These are phyloP conservation scores for Penicillium palitans DNA, from an alignment of 2,329 filamentous ascomycete species.

Conservation along the genomic window DNA sequence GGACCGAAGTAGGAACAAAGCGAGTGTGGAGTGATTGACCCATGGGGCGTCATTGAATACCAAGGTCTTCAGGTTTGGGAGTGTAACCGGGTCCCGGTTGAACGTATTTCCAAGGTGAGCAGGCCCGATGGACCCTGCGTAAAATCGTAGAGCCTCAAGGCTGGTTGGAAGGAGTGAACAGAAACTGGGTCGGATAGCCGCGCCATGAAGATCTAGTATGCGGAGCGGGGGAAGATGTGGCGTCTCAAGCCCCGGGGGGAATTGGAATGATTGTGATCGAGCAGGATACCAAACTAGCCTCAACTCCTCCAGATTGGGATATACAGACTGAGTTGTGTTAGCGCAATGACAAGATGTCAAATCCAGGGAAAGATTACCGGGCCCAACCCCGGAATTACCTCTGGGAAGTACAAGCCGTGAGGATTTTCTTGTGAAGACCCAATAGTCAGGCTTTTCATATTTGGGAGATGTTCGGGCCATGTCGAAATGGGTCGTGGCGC, in stretches of 20 bases:
- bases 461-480: slow-evolving; percentile 31
- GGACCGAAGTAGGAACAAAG: slow-evolving; percentile 19
- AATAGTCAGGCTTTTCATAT: slow-evolving; percentile 33
- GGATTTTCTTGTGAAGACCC: slow-evolving; percentile 17
- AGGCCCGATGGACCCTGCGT: slow-evolving; percentile 22
- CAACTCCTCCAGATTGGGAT: slow-evolving; percentile 37
- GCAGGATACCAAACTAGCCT: slow-evolving; percentile 32
- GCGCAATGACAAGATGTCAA: not conserved
- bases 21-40: slow-evolving; percentile 18
- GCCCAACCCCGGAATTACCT: slow-evolving; percentile 15
- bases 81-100: no score
- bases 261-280: slow-evolving; percentile 14
- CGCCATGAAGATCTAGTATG: slow-evolving; percentile 31
- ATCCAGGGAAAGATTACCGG: slow-evolving; percentile 1
- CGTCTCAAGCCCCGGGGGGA: slow-evolving; percentile 15
- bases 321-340: slow-evolving; percentile 9
- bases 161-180: slow-evolving; percentile 26
- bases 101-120: not conserved
- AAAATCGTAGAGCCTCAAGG: slow-evolving; percentile 33
- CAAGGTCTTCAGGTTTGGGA: slow-evolving; percentile 30
- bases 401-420: not conserved
- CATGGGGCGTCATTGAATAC: slow-evolving; percentile 32
- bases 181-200: slow-evolving; percentile 22
- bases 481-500: not conserved
- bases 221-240: slow-evolving; percentile 25